A percentile compares a stretch with the other conserved stretches of the same genome.
phyloP scores from a whole-genome alignment of 2,329 filamentous ascomycete species.

The Ophiostoma perfectum region DNA sequence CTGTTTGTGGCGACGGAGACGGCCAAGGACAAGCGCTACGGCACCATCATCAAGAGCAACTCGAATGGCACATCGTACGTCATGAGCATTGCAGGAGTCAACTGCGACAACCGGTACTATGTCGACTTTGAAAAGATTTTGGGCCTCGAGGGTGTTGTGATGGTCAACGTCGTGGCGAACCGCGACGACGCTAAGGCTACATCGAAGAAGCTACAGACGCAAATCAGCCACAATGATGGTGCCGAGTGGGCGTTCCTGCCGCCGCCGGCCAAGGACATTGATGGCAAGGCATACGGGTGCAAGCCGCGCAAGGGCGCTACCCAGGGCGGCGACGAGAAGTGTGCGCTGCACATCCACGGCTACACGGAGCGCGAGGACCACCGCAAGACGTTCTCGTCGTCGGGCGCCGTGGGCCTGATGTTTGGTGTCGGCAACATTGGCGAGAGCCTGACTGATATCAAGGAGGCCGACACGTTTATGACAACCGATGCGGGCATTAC shows the following conservation, averaged over 20 bases:
- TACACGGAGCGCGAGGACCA: slow-evolving; percentile 87
- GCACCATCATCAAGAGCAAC: slow-evolving; percentile 94
- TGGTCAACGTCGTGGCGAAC: slow-evolving; percentile 84
- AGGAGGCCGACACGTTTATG: slow-evolving; percentile 83
- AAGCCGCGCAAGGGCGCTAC: slow-evolving; percentile 30
- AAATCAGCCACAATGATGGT: slow-evolving; percentile 95
- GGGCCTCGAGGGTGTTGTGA: slow-evolving; percentile 79
- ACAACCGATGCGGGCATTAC: slow-evolving; percentile 83
- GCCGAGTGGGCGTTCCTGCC: slow-evolving; percentile 74
- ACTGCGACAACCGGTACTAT: slow-evolving; percentile 68
- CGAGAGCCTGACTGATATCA: slow-evolving; percentile 53
- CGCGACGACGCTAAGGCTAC: slow-evolving; percentile 49
- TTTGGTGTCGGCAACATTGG: slow-evolving; percentile 91
- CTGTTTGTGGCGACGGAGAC: slow-evolving; percentile 80
- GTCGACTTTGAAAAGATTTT: slow-evolving; percentile 97
- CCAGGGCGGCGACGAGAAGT: slow-evolving; percentile 57
- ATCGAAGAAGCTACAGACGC: slow-evolving; percentile 76
- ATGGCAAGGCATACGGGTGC: slow-evolving; percentile 69
- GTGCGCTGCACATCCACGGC: slow-evolving; percentile 86
- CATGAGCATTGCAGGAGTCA: slow-evolving; percentile 73
- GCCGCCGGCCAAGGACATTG: slow-evolving; percentile 64
- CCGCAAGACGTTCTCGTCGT: slow-evolving; percentile 79
- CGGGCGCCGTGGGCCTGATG: slow-evolving; percentile 83
- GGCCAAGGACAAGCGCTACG: slow-evolving; percentile 61
- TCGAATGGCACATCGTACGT: slow-evolving; percentile 96